Base-by-base conservation (phyloP, 2,329 filamentous ascomycete genomes). In the Pseudogymnoascus sp. region DNA sequence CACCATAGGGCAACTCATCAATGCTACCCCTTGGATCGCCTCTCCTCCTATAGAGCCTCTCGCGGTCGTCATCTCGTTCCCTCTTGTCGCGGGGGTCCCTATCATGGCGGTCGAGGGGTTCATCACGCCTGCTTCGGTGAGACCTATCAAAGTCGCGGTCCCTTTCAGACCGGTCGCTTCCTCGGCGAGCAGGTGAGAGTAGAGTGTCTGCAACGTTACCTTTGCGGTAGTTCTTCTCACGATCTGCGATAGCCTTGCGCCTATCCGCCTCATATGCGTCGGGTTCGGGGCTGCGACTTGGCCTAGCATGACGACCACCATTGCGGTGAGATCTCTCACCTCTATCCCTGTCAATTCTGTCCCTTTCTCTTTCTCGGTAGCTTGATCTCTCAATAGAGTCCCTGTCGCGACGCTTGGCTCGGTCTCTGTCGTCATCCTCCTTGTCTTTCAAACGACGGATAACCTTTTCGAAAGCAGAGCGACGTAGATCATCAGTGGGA, bases 251-350 rank as follows among this genome's bases (percentile, higher is more conserved):
- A 43, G 93, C 93, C 74, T 93, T 94, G 69, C 91, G 88, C 66
- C 94, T 86, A 72, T 99, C 94, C 63, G 92, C 94, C 75, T 97
- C 94, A 74, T 99, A 99, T 18, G 90, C 85, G 76, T 99, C 92
- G 62, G 85, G 84, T 74, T 97, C 94, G n/a, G 91, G 92, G 68
- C 88, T 92, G 69, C 91, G 90, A 71, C 90, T 95, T 68, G 84
- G 83, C 68, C 90, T 79, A 67, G 76, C 75, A 70, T 78, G 75
- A 69, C 83, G 82, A 66, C 76, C 78, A 67, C 78, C 77, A 70
- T 77, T 77, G 66, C 84, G 83, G 73, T 86, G 82, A 75, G 81
- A 79, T 76, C 83, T 79, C 75, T 87, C 85, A 78, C 82, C 81
- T 74, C 79, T 77, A 59, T 77, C 78, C 66, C 77, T 73, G 41